phyloP scores from a whole-genome alignment of 1,284 basidiomycete species.

The Inonotus hispidus region DNA sequence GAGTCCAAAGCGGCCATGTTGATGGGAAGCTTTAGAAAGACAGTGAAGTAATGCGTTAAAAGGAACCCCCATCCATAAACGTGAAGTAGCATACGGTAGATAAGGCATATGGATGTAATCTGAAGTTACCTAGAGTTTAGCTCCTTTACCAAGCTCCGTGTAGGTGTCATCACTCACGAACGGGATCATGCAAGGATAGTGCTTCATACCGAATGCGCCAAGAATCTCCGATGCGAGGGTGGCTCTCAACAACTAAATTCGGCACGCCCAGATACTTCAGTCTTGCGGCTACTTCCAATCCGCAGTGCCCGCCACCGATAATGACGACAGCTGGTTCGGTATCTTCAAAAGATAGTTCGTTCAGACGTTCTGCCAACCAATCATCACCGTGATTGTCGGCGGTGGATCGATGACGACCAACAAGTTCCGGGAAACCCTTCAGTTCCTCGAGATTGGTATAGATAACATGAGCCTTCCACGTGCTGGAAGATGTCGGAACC shows the following conservation, averaged over 20 bases:
- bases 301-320: slow-evolving; percentile 63
- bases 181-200: slow-evolving; percentile 58
- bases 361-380: slow-evolving; percentile 34
- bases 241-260: slow-evolving; percentile 49
- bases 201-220: slow-evolving; percentile 58
- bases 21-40: slow-evolving; percentile 27
- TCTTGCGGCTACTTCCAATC: slow-evolving; percentile 53
- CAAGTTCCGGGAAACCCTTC: slow-evolving; percentile 43
- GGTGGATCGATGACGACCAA: slow-evolving; percentile 34
- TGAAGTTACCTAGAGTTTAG: slow-evolving; percentile 21
- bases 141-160: neutral
- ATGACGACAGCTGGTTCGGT: slow-evolving; percentile 44
- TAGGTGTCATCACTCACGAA: slow-evolving; percentile 41
- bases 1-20: slow-evolving; percentile 41
- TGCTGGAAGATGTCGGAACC: slow-evolving; percentile 30
- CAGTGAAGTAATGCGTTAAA: neutral
- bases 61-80: neutral
- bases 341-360: slow-evolving; percentile 37
- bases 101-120: slow-evolving; percentile 57
- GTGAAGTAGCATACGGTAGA: slow-evolving; percentile 36
- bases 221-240: slow-evolving; percentile 50
- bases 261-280: slow-evolving; percentile 49
- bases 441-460: slow-evolving; percentile 59
- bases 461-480: slow-evolving; percentile 54
- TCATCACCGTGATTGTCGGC: slow-evolving; percentile 35